A percentile compares a stretch with the other conserved stretches of the same genome.
These are phyloP conservation scores for Epichloe brachyelytri DNA, from an alignment of 2,329 filamentous ascomycete species.

Conservation along the genomic window DNA sequence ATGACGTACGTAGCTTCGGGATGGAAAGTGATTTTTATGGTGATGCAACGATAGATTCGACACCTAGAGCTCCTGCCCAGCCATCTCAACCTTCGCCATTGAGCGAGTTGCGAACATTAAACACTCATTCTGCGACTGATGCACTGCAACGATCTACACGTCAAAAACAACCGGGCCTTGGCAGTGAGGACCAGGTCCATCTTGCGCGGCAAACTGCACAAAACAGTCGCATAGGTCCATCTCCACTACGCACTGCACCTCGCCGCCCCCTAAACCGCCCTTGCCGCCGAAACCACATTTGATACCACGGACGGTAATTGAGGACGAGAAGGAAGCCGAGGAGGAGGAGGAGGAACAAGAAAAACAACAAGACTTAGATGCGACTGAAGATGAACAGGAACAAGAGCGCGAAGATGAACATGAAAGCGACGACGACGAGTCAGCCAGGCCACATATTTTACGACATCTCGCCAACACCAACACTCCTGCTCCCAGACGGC, in stretches of 20 bases:
- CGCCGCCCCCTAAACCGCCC: neutral
- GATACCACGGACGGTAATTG: neutral
- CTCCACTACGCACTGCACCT: constrained; percentile 2
- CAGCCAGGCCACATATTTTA: neutral
- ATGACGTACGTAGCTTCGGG: constrained; percentile 22
- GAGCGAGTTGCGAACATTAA: neutral
- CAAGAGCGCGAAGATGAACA: constrained; percentile 5
- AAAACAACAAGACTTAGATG: neutral
- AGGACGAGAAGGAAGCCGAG: neutral
- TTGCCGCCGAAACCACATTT: neutral
- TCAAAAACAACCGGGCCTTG: neutral
- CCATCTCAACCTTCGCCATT: neutral
- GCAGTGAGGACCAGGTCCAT: constrained; percentile 1
- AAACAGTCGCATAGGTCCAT: neutral
- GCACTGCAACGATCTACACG: neutral
- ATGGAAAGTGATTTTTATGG: constrained; percentile 24
- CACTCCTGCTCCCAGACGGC: constrained; percentile 9
- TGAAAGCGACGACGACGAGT: constrained; percentile 2
- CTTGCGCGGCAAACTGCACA: neutral
- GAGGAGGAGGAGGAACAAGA: neutral
- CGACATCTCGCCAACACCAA: constrained; percentile 7
- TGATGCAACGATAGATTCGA: constrained; percentile 24
- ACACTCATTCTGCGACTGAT: neutral
- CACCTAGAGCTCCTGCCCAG: constrained; percentile 8
- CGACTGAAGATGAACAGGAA: neutral